phyloP scores from a whole-genome alignment of 1,284 basidiomycete species.

The Leucoagaricus sp. region DNA sequence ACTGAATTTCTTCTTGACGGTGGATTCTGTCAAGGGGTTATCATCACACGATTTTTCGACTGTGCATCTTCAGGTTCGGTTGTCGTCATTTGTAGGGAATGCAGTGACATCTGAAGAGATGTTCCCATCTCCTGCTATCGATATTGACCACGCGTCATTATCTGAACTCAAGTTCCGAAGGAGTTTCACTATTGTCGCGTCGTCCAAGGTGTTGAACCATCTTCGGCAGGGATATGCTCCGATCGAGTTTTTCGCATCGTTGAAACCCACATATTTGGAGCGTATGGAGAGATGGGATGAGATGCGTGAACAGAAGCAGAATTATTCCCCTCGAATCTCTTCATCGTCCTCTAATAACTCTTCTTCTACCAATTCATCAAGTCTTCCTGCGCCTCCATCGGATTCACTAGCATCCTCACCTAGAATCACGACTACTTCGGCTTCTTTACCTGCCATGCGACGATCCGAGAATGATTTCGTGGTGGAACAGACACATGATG shows the following conservation, averaged over 20 bases:
- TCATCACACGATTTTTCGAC: slow-evolving; percentile 85
- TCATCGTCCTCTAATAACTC: slow-evolving; percentile 16
- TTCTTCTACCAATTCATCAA: slow-evolving; percentile 13
- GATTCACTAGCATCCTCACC: slow-evolving; percentile 23
- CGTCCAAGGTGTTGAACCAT: slow-evolving; percentile 73
- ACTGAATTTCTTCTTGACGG: slow-evolving; percentile 78
- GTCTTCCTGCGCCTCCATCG: slow-evolving; percentile 27
- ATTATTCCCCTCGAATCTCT: slow-evolving; percentile 28
- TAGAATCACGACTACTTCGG: slow-evolving; percentile 22
- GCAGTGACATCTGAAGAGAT: slow-evolving; percentile 76
- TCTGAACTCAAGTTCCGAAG: slow-evolving; percentile 82
- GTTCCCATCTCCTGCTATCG: slow-evolving; percentile 73
- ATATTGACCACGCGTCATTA: slow-evolving; percentile 71
- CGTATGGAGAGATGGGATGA: slow-evolving; percentile 92
- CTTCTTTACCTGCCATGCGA: slow-evolving; percentile 72
- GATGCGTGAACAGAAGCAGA: slow-evolving; percentile 68
- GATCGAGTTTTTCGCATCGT: slow-evolving; percentile 86
- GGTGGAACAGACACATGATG: slow-evolving; percentile 86
- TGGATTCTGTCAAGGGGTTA: slow-evolving; percentile 86
- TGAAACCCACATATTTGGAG: slow-evolving; percentile 81
- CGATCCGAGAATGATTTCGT: slow-evolving; percentile 92
- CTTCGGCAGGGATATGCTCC: slow-evolving; percentile 77
- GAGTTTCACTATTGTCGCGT: slow-evolving; percentile 77
- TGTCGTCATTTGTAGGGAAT: slow-evolving; percentile 80
- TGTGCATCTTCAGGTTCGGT: slow-evolving; percentile 81